Evolutionary conservation across 257 asterid species (phyloP), one percentile per base, ranked within the genome.

Genomic region (Plantago major): DNA sequence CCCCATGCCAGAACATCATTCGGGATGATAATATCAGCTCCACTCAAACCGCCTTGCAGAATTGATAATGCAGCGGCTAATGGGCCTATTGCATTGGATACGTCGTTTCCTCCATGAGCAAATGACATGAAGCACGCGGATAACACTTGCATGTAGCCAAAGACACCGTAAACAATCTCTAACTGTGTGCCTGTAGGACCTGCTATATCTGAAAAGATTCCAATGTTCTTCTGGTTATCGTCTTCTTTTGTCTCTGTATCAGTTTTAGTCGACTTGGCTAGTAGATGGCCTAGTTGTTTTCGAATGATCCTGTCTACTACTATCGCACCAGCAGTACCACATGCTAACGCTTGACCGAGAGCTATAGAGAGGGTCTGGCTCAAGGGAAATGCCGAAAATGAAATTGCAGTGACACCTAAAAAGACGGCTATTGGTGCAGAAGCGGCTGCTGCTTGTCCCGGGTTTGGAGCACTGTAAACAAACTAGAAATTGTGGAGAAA

Each of bases 91-190:
- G 98, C 95, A 62, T 91, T 91, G 45, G 98, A 88, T 11, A 91
- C 98, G 45, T 88, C 96, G 45, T 91, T 91, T 61, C 98, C 98
- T n/a, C 98, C 98, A 44, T 88, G 98, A 7, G 98, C 98, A 67
- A 91, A 88, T 19, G 97, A 86, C 98, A 88, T 91, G 84, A 91
- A 91, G 78, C 98, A 88, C 7, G 98, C 96, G 0, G 98, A 91
- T 19, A 91, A 67, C 26, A 91, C 60, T 66, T 91, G 98, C 98
- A 86, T 86, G 78, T 88, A 86, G 17, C 98, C 98, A 14, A 91
- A 91, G 9, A 91, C 96, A 2, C 94, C 96, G 11, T 91, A 91
- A 26, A 91, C 98, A 46, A 91, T 80, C 75, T 91, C 78, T 26
- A 91, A 68, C 67, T 91, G 95, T 40, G 96, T 82, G 6, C 96